Conservation (phyloP, 2,329 filamentous ascomycete genomes). For the Diaporthe citriasiana region DNA sequence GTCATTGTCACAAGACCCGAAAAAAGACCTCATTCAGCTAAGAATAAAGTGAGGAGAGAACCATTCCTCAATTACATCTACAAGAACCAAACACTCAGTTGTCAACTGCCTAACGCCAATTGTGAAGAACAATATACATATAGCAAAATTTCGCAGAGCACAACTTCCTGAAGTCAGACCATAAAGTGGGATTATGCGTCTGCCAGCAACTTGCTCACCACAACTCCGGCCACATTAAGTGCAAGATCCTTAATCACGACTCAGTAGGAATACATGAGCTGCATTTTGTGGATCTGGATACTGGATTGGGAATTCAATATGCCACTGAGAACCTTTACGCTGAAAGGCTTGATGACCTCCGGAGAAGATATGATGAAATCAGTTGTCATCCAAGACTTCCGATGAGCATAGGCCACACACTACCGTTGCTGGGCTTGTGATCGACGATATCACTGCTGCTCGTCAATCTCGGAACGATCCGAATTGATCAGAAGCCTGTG, state of each 20-base stretch:
- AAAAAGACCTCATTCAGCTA: not conserved
- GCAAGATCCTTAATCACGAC: too few relatives aligned
- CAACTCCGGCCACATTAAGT: not conserved
- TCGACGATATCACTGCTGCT: constrained; percentile 44
- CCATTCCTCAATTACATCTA: not conserved
- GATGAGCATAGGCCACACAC: constrained; percentile 27
- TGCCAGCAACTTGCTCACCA: not conserved
- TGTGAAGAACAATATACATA: not conserved
- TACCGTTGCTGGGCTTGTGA: constrained; percentile 39
- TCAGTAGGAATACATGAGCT: not conserved
- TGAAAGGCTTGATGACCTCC: not conserved
- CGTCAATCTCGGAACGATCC: not conserved
- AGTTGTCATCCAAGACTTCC: constrained; percentile 2
- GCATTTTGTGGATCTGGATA: not conserved
- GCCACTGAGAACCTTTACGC: too few relatives aligned
- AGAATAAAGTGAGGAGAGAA: not conserved
- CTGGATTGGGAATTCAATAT: not conserved
- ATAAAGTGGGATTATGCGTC: not conserved
- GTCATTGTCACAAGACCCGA: not conserved
- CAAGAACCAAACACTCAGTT: not conserved
- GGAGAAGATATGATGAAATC: not conserved
- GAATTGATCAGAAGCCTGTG: too few relatives aligned
- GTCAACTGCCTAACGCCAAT: not conserved
- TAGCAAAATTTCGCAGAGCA: not conserved
- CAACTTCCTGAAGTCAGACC: not conserved